Evolutionary conservation across 345 rosid genomes (phyloP), one percentile per base, ranked within the genome.

Genomic region (Eucalyptus cloeziana): DNA sequence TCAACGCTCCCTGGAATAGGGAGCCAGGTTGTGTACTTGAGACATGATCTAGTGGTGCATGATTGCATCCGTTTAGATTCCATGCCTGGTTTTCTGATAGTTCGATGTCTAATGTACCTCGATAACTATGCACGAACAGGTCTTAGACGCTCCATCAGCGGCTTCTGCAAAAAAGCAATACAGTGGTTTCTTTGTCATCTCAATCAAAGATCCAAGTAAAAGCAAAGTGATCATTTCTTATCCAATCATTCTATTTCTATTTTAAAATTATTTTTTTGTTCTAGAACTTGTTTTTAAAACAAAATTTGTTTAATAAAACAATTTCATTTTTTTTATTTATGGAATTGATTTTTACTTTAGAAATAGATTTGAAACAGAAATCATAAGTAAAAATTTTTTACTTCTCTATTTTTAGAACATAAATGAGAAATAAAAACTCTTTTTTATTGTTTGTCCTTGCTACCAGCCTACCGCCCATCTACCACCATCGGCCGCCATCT

Each of bases 391-490:
- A 5, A 13, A 2, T 5, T 13, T 15, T 17, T 17, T 50, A 51
- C 56, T 51, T 52, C 9, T 52, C 56, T 19, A 17, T 7, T 7
- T 52, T 52, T 52, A 52, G 4, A 52, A 52, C 4, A 19, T 0
- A 17, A 17, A 52, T 52, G 9, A 52, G 56, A 52, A 52, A 52
- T 52, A 52, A 17, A 51, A 52, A 52, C 9, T 52, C 3, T 52
- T 17, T 17, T 7, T 52, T 0, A 52, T 17, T 19, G 0, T 52
- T 52, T 52, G 9, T 52, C 24, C 24, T 52, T 4, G 4, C 9
- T 17, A 17, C 24, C 3, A 52, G 9, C 24, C 2, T 0, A 0
- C 4, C 0, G 0, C 56, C 22, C 56, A 17, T 7, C 1, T 17
- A 2, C 4, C 56, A 17, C 7, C 17, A 4, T 4, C 4, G 0